Evolutionary conservation across 441 rosid species (phyloP).

Genomic region (Jatropha multifida): DNA sequence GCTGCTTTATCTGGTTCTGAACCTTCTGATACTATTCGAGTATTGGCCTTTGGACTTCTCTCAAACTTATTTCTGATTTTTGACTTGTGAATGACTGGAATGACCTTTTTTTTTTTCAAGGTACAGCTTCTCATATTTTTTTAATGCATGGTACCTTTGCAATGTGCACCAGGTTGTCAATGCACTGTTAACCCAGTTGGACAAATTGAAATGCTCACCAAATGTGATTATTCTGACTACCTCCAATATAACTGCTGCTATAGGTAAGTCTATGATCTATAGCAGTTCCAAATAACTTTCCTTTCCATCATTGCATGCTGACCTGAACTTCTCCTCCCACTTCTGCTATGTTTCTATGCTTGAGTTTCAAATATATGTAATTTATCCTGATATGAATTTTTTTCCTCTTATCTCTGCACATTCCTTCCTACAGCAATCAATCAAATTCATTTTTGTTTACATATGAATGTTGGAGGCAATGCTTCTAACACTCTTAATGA

Average conservation of each 20-base stretch:
- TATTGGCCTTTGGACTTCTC: constrained; percentile 29
- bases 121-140: constrained; percentile 1
- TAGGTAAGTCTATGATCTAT: constrained; percentile 54
- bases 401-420: not conserved
- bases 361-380: no score
- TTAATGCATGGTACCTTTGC: constrained; percentile 15
- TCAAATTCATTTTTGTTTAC: not conserved
- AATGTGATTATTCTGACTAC: constrained; percentile 91
- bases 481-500: not conserved
- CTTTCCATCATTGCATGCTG: not conserved
- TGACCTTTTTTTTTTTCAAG: not conserved
- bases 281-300: constrained; percentile 10
- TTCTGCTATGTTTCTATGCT: no score
- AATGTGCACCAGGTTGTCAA: constrained; percentile 78
- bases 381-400: not conserved
- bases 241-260: constrained; percentile 95
- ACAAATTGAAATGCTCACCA: constrained; percentile 88
- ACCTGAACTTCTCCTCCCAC: constrained; percentile 5
- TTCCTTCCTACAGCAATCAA: not conserved
- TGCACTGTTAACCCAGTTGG: constrained; percentile 95
- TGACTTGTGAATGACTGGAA: not conserved
- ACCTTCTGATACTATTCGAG: constrained; percentile 98
- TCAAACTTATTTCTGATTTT: constrained; percentile 15
- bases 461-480: not conserved
- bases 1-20: constrained; percentile 98